These are phyloP conservation scores for Tephrocybe sp. DNA, from an alignment of 768 basidiomycete genomes.

Conservation along the genomic window DNA sequence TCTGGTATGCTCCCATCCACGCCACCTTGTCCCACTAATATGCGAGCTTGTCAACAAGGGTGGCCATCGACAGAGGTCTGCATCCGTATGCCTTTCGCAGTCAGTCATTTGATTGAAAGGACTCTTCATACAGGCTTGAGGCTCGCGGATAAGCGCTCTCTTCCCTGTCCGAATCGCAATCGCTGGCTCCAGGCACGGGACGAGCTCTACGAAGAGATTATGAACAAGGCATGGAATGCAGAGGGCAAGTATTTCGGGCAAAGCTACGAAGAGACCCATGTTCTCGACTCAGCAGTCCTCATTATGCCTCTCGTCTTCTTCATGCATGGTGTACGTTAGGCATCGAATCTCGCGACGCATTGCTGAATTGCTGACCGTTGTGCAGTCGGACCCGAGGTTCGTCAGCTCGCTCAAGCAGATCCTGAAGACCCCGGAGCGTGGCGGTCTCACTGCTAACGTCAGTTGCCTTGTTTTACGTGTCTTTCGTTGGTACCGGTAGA, in stretches of 20 bases:
- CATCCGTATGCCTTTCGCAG: neutral
- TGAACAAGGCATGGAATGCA: constrained; percentile 84
- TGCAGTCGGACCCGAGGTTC: constrained; percentile 85
- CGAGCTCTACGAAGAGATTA: constrained; percentile 88
- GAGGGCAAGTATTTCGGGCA: constrained; percentile 75
- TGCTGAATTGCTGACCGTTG: constrained; percentile 13
- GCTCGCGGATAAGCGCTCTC: constrained; percentile 90
- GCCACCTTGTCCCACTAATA: constrained; percentile 1
- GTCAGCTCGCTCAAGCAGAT: constrained; percentile 82
- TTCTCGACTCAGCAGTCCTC: constrained; percentile 84
- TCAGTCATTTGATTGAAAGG: neutral
- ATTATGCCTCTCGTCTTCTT: constrained; percentile 96
- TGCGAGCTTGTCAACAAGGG: constrained; percentile 48
- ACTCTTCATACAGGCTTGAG: constrained; percentile 59
- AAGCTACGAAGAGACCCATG: constrained; percentile 82
- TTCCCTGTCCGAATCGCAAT: constrained; percentile 75
- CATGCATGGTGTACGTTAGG: constrained; percentile 66
- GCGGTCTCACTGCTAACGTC: constrained; percentile 88
- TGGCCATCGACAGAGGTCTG: constrained; percentile 87
- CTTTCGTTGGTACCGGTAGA: too few species aligned
- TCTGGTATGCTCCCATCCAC: constrained; percentile 54
- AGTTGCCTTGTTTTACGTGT: constrained; percentile 22
- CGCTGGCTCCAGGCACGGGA: constrained; percentile 81
- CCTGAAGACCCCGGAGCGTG: constrained; percentile 83
- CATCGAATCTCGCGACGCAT: neutral